A percentile compares a stretch with the other conserved stretches of the same genome.
These are phyloP conservation scores for Phaeosphaeria sp. DNA, from an alignment of 2,329 filamentous ascomycete species.

Conservation along the genomic window DNA sequence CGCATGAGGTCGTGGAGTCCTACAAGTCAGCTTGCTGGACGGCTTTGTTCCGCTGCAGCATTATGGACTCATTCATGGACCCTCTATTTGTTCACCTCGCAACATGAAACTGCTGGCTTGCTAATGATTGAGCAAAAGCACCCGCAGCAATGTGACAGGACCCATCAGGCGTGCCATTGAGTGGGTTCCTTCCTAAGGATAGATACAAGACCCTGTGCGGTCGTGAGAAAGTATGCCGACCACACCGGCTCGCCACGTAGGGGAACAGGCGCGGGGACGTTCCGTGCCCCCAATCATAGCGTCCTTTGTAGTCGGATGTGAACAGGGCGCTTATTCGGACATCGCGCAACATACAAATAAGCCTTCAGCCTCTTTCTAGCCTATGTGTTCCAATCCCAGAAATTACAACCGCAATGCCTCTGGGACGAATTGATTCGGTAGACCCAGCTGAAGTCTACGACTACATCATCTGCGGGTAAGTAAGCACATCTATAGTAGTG, in stretches of 20 bases:
- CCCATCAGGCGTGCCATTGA: neutral
- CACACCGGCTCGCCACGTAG: neutral
- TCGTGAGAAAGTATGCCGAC: neutral
- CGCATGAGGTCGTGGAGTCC: too few relatives aligned
- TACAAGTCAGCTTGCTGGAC: neutral
- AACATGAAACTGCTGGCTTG: neutral
- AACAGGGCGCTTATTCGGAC: conserved; percentile 8
- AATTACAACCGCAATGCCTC: conserved; percentile 16
- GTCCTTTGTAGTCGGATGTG: neutral
- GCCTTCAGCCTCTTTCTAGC: neutral
- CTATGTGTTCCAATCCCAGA: neutral
- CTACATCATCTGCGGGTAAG: conserved; percentile 37
- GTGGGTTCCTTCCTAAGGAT: neutral
- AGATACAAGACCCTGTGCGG: neutral
- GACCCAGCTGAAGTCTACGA: conserved; percentile 28
- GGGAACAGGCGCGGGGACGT: conserved; percentile 12
- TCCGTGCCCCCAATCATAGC: conserved; percentile 5
- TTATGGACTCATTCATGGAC: neutral
- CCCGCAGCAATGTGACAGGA: neutral
- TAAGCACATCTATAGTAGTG: neutral
- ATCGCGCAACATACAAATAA: neutral
- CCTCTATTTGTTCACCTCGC: neutral
- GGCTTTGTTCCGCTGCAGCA: neutral
- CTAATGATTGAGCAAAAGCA: neutral
- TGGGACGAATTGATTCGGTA: conserved; percentile 25